phyloP scores from a whole-genome alignment of 192 early-diverging fungal species.

The Fimicolochytrium jonesii region DNA sequence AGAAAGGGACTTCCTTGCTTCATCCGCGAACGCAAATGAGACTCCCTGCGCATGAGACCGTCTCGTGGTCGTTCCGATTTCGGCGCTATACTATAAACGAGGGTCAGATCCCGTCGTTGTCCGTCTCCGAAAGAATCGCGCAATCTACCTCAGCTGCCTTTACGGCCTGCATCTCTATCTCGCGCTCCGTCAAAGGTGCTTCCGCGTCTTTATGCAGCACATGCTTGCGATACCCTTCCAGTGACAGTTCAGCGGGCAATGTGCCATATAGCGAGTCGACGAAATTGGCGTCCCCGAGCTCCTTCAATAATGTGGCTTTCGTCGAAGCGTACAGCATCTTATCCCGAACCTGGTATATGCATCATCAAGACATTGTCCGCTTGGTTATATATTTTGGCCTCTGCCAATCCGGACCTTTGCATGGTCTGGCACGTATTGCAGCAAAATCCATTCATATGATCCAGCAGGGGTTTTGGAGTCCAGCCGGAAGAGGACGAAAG shows the following conservation, averaged over 20 bases:
- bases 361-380: too few relatives aligned
- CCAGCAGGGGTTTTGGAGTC: constrained; percentile 39
- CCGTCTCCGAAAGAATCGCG: not conserved
- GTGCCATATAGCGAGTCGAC: constrained; percentile 82
- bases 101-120: not conserved
- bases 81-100: constrained; percentile 38
- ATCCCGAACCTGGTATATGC: constrained; percentile 56
- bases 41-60: constrained; percentile 65
- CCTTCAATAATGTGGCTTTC: constrained; percentile 70
- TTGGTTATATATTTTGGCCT: not conserved
- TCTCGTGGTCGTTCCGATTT: constrained; percentile 53
- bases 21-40: constrained; percentile 55
- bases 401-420: constrained; percentile 48
- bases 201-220: constrained; percentile 55
- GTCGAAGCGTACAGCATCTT: constrained; percentile 95
- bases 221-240: constrained; percentile 63
- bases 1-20: constrained; percentile 52
- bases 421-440: constrained; percentile 76
- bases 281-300: constrained; percentile 77
- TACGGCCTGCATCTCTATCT: constrained; percentile 69
- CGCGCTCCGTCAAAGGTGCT: constrained; percentile 82
- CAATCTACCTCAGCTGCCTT: constrained; percentile 52
- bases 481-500: constrained; percentile 63
- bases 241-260: constrained; percentile 57
- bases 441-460: constrained; percentile 66